A percentile compares a stretch with the other conserved stretches of the same genome.
Evolutionary conservation across 257 asterid species (phyloP).

Genomic region (Capsicum chinense): DNA sequence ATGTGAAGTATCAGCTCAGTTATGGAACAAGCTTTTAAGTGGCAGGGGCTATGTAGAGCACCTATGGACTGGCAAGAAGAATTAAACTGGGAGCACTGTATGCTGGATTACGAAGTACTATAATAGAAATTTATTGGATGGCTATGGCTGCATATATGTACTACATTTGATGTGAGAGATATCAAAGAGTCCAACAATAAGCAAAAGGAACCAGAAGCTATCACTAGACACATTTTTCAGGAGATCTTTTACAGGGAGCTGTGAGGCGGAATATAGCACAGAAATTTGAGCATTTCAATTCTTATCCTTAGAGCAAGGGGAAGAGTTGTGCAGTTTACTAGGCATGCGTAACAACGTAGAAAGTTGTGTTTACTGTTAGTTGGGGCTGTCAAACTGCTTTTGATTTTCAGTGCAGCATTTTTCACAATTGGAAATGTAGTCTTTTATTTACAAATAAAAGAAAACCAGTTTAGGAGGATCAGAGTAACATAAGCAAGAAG

Average conservation of each 20-base stretch:
- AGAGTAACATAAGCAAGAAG: no score
- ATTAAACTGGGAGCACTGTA: not conserved
- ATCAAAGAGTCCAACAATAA: not conserved
- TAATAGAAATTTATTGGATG: not conserved
- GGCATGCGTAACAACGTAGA: not conserved
- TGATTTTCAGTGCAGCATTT: not conserved
- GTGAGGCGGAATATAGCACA: not conserved
- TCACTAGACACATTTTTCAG: not conserved
- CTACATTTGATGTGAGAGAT: not conserved
- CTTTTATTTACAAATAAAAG: not conserved
- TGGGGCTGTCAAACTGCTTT: not conserved
- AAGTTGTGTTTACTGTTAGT: not conserved
- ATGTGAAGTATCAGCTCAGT: not conserved
- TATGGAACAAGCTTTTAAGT: not conserved
- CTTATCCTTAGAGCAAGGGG: not conserved
- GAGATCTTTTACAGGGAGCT: not conserved
- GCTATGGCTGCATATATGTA: not conserved
- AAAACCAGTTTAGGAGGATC: not conserved
- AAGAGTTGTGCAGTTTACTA: not conserved
- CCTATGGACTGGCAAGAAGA: conserved; percentile 15
- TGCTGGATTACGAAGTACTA: not conserved
- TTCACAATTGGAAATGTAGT: not conserved
- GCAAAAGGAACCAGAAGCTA: not conserved
- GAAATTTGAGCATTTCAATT: conserved; percentile 3
- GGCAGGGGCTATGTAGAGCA: not conserved